Base-by-base conservation (phyloP, 2,329 filamentous ascomycete species). In the Neocatenulostroma microsporum region DNA sequence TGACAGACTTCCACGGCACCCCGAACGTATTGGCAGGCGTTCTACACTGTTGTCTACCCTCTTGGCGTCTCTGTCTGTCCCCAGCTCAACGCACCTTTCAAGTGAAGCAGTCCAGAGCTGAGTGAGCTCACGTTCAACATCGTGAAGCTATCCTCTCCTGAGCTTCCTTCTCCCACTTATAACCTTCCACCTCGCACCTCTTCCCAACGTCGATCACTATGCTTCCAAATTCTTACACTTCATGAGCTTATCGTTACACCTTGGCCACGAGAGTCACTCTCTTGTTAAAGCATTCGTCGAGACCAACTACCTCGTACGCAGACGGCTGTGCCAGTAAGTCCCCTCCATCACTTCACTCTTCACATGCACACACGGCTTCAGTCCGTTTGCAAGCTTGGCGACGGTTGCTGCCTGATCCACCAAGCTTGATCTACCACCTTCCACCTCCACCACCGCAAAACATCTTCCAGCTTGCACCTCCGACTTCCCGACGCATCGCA, bases 181-280 rank as follows among this genome's bases (percentile, higher is more conserved):
- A n/a, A n/a, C n/a, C n/a, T n/a, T n/a, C n/a, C n/a, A n/a, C n/a
- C n/a, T n/a, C n/a, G n/a, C n/a, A n/a, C n/a, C n/a, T n/a, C n/a
- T n/a, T n/a, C 11, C 29, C 5, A 9, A 18, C 15, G 23, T 20
- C 21, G 25, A 9, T 20, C 9, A 11, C 28, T 20, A 4, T 24
- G 26, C 23, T 28, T 8, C 21, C 30, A 24, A 14, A n/a, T n/a
- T n/a, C n/a, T n/a, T 10, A 32, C 25, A 37, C 30, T 35, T 25
- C 19, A 40, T 53, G 50, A 52, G 51, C 42, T 29, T 44, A 14
- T 41, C 43, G 20, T 36, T 51, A 11, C 48, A 53, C 29, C 40
- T 47, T 21, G 52, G 49, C n/a, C 49, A 54, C 31, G 40, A 47
- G 23, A 43, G 46, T 30, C 50, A 53, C 34, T 47, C 49, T 13